Conservation (phyloP, 73 alveolate species). For the Stentor coeruleus region DNA sequence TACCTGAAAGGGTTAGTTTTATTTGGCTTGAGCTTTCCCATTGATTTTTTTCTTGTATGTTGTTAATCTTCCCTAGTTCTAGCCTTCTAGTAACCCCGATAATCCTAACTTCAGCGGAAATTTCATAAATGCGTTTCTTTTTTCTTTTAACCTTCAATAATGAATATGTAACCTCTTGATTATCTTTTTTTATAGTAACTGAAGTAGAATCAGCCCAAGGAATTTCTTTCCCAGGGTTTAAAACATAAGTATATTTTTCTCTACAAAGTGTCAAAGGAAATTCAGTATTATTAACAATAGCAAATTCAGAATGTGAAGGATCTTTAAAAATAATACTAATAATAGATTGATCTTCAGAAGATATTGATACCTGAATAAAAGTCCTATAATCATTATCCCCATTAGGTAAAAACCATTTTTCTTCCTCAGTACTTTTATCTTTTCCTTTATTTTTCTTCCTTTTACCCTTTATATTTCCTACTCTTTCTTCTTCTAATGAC, state of each 20-base stretch:
- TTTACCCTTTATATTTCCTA: too few relatives aligned
- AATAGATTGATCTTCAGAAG: slow-evolving; percentile 59
- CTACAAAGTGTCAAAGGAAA: not conserved
- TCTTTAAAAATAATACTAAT: slow-evolving; percentile 36
- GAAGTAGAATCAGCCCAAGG: slow-evolving; percentile 34
- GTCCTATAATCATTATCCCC: slow-evolving; percentile 23
- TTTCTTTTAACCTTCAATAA: slow-evolving; percentile 38
- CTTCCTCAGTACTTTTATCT: too few relatives aligned
- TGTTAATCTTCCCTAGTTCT: not conserved
- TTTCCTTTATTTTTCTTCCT: too few relatives aligned
- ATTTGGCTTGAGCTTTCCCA: not conserved
- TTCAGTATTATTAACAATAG: not conserved
- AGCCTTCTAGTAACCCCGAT: slow-evolving; percentile 5
- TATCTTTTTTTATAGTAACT: not conserved
- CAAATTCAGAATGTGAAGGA: slow-evolving; percentile 44
- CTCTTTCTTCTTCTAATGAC: not conserved
- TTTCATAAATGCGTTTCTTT: not conserved
- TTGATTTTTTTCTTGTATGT: not conserved
- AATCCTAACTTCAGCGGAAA: not conserved
- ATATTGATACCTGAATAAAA: slow-evolving; percentile 35
- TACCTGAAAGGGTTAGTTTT: too few relatives aligned
- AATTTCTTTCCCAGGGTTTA: slow-evolving; percentile 34
- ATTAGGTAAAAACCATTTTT: slow-evolving; percentile 9
- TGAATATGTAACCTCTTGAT: slow-evolving; percentile 3
- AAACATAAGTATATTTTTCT: not conserved